Percentiles rank a stretch among this genome's conserved stretches.
These are phyloP conservation scores for Marasmius oreades DNA, from an alignment of 1,284 basidiomycete species.

Conservation along the genomic window DNA sequence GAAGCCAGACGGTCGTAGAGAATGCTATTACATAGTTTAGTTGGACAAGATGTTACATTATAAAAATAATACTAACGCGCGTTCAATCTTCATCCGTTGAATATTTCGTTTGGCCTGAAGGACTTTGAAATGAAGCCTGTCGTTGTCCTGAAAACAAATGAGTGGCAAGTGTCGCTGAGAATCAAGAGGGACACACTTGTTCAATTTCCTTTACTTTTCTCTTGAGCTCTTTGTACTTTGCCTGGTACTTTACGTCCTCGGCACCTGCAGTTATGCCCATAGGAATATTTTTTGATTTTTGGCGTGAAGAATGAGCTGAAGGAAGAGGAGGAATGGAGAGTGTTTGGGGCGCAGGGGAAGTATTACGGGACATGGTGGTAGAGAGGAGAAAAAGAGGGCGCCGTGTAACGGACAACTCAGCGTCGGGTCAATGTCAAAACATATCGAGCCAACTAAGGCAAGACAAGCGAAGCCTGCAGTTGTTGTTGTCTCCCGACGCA, in stretches of 20 bases:
- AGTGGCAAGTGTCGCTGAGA: conserved; percentile 9
- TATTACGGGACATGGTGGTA: conserved; percentile 51
- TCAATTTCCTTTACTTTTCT: conserved; percentile 89
- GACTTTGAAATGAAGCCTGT: conserved; percentile 81
- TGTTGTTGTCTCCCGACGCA: not conserved
- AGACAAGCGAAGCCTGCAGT: not conserved
- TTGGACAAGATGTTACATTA: conserved; percentile 20
- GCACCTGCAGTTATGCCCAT: conserved; percentile 73
- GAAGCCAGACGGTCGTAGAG: conserved; percentile 72
- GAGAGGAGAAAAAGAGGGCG: conserved; percentile 22
- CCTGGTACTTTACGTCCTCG: conserved; percentile 85
- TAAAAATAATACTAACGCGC: conserved; percentile 64
- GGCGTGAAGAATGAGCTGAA: conserved; percentile 33
- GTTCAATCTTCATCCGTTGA: conserved; percentile 84
- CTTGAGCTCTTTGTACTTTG: conserved; percentile 89
- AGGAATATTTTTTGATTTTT: conserved; percentile 50
- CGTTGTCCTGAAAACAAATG: conserved; percentile 64
- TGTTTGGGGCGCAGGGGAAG: conserved; percentile 46
- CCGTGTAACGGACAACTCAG: not conserved
- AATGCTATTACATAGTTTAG: conserved; percentile 45
- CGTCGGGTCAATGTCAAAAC: not conserved
- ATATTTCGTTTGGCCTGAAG: conserved; percentile 82
- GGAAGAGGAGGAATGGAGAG: conserved; percentile 27
- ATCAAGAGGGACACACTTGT: conserved; percentile 40
- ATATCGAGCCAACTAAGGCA: conserved; percentile 21